A percentile compares a stretch with the other conserved stretches of the same genome.
Evolutionary conservation across 805 yeast genomes (phyloP).

Genomic region (Nakazawaea populi): DNA sequence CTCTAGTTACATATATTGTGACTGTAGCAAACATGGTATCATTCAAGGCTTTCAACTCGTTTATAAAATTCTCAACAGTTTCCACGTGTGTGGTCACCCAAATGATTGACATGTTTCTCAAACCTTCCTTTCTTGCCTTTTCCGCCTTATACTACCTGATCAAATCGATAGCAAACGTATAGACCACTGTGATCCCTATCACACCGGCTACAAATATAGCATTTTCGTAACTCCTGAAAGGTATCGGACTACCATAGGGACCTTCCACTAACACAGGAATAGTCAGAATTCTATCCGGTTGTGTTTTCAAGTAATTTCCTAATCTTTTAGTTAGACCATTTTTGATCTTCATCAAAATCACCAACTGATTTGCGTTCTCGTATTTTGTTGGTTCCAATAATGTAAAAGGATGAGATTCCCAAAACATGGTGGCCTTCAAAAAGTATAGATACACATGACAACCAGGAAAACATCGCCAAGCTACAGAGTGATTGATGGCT

Average conservation of each 20-base stretch:
- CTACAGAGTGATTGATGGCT: slow-evolving; percentile 41
- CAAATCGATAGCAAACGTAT: slow-evolving; percentile 38
- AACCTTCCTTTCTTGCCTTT: slow-evolving; percentile 16
- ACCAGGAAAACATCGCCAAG: slow-evolving; percentile 55
- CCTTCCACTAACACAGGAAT: slow-evolving; percentile 51
- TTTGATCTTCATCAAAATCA: slow-evolving; percentile 43
- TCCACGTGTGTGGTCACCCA: slow-evolving; percentile 27
- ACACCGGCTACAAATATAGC: slow-evolving; percentile 58
- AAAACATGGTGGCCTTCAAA: slow-evolving; percentile 37
- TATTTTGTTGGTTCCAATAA: slow-evolving; percentile 35
- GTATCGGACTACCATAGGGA: slow-evolving; percentile 48
- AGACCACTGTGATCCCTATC: slow-evolving; percentile 55
- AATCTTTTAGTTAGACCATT: slow-evolving; percentile 45
- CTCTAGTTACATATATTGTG: slow-evolving; percentile 17
- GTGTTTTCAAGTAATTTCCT: slow-evolving; percentile 23
- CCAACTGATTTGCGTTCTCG: slow-evolving; percentile 34
- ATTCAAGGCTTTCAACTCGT: slow-evolving; percentile 21
- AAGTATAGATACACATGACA: slow-evolving; percentile 57
- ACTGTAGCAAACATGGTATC: slow-evolving; percentile 2
- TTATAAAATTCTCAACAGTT: slow-evolving; percentile 21
- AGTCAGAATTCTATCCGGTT: slow-evolving; percentile 26
- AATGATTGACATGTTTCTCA: slow-evolving; percentile 17
- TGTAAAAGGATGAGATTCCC: slow-evolving; percentile 71
- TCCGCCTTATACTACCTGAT: slow-evolving; percentile 26
- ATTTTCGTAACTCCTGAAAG: slow-evolving; percentile 40